Base-by-base conservation (phyloP, 768 basidiomycete species). In the Lanmaoa pseudosensibilis region DNA sequence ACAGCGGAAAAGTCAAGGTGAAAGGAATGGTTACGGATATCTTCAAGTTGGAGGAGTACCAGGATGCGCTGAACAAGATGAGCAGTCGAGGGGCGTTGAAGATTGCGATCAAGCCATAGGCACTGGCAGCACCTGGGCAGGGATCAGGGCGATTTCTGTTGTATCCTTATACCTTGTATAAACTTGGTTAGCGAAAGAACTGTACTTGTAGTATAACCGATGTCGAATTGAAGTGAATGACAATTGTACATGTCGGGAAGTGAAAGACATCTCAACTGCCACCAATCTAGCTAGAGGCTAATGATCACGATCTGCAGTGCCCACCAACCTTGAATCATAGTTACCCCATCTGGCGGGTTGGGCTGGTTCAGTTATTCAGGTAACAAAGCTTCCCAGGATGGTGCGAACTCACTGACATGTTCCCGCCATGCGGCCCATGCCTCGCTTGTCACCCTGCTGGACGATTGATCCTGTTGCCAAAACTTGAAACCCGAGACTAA, bases 1-100 rank as follows among this genome's bases (percentile, higher is more conserved):
- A 96, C 64, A 83, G 84, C 60, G 90, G 90, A 8, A 94, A 92
- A 75, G 78, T 94, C 65, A 87, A 78, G 52, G 82, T 88, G 23
- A 86, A 87, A 69, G 90, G 88, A n/a, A 89, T 92, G 78, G 87
- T 90, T 27, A 79, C 86, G 8, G 82, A 89, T 63, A 68, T 83
- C 15, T 90, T 81, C 73, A 83, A 82, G 60, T 70, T 90, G 51
- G 83, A 86, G 50, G 83, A 90, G 50, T 90, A 82, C 69, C 85
- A 88, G 69, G 74, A 75, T 23, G 88, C 88, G 4, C 71, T 91
- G 53, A 82, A 90, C 69, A 88, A 87, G 74, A 86, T 90, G 85
- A 82, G 74, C 61, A 83, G 80, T 59, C 77, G 84, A 61, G 77
- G 77, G 33, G 83, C 83, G 5, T 67, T 84, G 60, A 86, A 86